Conservation (phyloP, 495 filamentous ascomycete species). For the Daldinia grandis region DNA sequence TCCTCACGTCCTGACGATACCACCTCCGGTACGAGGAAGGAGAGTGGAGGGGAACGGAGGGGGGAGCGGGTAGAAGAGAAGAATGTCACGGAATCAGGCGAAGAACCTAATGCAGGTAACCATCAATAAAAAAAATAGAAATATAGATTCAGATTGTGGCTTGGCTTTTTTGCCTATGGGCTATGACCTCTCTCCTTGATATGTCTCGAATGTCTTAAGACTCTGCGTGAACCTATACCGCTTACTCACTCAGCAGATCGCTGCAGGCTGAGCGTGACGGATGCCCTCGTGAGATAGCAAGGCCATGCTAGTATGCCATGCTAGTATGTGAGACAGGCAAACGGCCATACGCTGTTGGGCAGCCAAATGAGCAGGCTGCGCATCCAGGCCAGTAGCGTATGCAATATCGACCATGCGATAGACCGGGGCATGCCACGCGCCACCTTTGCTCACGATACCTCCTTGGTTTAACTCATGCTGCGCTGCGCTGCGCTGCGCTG, state of each 20-base stretch:
- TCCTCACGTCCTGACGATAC: constrained; percentile 34
- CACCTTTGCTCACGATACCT: constrained; percentile 36
- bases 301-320: constrained; percentile 23
- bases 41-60: constrained; percentile 15
- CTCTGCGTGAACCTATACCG: constrained; percentile 8
- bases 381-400: constrained; percentile 12
- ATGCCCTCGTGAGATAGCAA: constrained; percentile 39
- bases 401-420: constrained; percentile 30
- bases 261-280: constrained; percentile 41
- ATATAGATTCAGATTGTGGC: constrained; percentile 21
- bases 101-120: constrained; percentile 10
- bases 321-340: constrained; percentile 32
- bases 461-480: not conserved
- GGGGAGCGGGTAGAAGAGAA: constrained; percentile 15
- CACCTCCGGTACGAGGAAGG: constrained; percentile 26
- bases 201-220: constrained; percentile 11
- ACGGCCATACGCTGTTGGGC: constrained; percentile 34
- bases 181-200: not conserved
- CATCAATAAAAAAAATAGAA: not conserved
- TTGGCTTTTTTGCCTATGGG: constrained; percentile 12
- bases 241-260: constrained; percentile 38
- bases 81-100: constrained; percentile 36
- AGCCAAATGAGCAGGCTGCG: constrained; percentile 30
- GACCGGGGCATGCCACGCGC: constrained; percentile 34
- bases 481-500: not conserved